Conservation (phyloP, 495 filamentous ascomycete genomes). For the Xylaria cubensis region DNA sequence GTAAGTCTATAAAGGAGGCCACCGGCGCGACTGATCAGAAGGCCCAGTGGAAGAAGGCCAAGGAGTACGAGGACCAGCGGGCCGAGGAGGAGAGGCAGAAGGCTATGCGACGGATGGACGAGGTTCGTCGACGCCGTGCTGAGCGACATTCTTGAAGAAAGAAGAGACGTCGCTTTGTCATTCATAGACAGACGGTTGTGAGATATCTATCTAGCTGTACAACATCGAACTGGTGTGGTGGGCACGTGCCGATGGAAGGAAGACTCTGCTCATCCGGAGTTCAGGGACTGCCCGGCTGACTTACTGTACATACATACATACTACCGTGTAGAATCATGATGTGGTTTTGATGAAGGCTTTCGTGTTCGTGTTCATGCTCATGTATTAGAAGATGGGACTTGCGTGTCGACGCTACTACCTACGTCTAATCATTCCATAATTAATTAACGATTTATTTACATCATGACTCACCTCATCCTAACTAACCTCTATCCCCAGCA, state of each 20-base stretch:
- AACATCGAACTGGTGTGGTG: slow-evolving; percentile 8
- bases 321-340: slow-evolving; percentile 11
- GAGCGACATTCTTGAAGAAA: slow-evolving; percentile 21
- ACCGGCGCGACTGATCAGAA: slow-evolving; percentile 47
- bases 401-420: background rate
- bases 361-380: background rate
- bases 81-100: slow-evolving; percentile 52
- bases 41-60: slow-evolving; percentile 41
- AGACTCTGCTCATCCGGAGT: slow-evolving; percentile 4
- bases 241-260: background rate
- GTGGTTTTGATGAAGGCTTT: background rate
- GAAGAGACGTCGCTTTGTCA: background rate
- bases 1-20: slow-evolving; percentile 35
- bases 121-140: slow-evolving; percentile 31
- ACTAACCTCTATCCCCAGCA: too few relatives aligned
- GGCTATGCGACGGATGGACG: slow-evolving; percentile 41
- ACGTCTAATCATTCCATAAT: background rate
- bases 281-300: background rate
- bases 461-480: too few relatives aligned
- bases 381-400: background rate
- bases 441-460: too few relatives aligned
- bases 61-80: slow-evolving; percentile 56
- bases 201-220: slow-evolving; percentile 12
- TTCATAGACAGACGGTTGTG: background rate
- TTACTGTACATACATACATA: slow-evolving; percentile 1